These are phyloP conservation scores for Endotrypanum monterogeii DNA, from an alignment of 208 protist species.

Conservation along the genomic window DNA sequence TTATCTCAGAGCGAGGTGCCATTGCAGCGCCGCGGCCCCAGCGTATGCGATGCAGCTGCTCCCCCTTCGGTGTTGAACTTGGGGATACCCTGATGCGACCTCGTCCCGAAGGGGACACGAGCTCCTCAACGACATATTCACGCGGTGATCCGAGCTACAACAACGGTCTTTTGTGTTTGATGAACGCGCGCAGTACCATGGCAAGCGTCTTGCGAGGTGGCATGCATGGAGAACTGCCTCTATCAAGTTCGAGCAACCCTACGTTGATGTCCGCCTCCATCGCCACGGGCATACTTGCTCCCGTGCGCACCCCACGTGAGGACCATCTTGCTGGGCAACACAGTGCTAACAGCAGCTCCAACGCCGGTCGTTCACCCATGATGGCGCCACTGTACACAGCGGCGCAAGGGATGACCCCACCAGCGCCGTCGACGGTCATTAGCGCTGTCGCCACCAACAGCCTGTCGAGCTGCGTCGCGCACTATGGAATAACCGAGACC, in stretches of 20 bases:
- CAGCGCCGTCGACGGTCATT: neutral
- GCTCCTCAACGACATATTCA: neutral
- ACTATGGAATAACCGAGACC: too few relatives aligned
- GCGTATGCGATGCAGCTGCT: neutral
- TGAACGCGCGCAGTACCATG: conserved; percentile 41
- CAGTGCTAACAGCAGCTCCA: conserved; percentile 7
- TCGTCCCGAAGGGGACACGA: neutral
- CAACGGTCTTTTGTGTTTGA: conserved; percentile 34
- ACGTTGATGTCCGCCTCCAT: conserved; percentile 19
- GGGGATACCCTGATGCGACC: neutral
- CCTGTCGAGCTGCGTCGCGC: too few relatives aligned
- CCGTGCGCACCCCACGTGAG: neutral
- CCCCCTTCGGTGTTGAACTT: too few relatives aligned
- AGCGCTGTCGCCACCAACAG: too few relatives aligned
- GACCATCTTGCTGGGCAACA: neutral
- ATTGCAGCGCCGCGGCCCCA: neutral
- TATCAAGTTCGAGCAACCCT: conserved; percentile 17
- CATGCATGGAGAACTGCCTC: conserved; percentile 14
- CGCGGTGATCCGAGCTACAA: conserved; percentile 36
- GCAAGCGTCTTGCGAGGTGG: conserved; percentile 10
- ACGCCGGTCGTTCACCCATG: neutral
- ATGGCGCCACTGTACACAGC: conserved; percentile 1
- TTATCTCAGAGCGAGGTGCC: neutral
- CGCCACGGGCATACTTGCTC: neutral
- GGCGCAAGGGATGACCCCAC: conserved; percentile 18